A percentile compares a stretch with the other conserved stretches of the same genome.
Evolutionary conservation across 2,329 filamentous ascomycete species (phyloP).

Genomic region (Alternaria viburni): DNA sequence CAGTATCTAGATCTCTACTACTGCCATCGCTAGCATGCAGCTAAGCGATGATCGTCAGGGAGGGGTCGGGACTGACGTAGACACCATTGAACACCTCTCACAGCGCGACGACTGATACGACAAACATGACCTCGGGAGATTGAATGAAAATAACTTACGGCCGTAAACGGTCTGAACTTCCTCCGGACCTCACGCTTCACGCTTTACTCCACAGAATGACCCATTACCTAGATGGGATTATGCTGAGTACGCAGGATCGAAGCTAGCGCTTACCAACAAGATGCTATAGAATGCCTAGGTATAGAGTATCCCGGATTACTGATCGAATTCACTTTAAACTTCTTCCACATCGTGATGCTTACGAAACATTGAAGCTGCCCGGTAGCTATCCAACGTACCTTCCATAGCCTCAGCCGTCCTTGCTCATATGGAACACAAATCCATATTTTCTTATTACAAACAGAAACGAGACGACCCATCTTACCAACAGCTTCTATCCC

Average conservation of each 20-base stretch:
- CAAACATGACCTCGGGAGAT: neutral
- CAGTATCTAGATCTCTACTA: neutral
- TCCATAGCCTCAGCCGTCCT: neutral
- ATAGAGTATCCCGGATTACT: neutral
- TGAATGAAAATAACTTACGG: neutral
- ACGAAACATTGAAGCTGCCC: neutral
- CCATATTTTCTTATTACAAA: neutral
- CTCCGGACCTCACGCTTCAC: neutral
- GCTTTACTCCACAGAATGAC: neutral
- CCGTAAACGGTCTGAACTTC: neutral
- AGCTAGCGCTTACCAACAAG: neutral
- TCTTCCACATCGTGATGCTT: neutral
- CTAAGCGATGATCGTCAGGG: neutral
- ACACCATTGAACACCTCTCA: neutral
- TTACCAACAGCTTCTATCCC: neutral
- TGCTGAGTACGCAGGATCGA: neutral
- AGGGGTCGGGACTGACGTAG: neutral
- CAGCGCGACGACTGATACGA: neutral
- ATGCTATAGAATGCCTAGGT: neutral
- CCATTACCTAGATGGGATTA: neutral
- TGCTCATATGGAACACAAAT: neutral
- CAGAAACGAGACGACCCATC: neutral
- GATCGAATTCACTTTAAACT: neutral
- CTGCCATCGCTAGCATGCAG: neutral
- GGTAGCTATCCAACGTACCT: neutral